Base-by-base conservation (phyloP, 2,329 filamentous ascomycete genomes). In the Clarireedia paspali region DNA sequence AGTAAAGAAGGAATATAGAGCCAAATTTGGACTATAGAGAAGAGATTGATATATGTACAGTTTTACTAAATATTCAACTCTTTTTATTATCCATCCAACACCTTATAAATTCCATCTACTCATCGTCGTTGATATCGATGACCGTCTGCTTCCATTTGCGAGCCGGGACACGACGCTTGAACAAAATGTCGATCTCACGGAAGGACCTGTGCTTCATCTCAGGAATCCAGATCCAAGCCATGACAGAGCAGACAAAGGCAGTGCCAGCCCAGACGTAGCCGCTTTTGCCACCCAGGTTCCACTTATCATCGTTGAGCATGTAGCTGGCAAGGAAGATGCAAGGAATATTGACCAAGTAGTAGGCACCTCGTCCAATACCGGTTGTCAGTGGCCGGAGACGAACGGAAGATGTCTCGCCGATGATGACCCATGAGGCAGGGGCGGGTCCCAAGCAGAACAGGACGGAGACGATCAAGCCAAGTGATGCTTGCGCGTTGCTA, bases 301-400 rank as follows among this genome's bases (percentile, higher is more conserved):
- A 42, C 69, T 70, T 56, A n/a, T 3, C 53, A 47, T 56, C 60
- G 75, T 84, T 84, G 60, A 84, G 80, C 78, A 84, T 81, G 64
- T 77, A 82, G 60, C 74, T 79, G 6, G 74, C 68, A 9, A 83
- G 75, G 77, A 82, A 85, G 66, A 86, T 86, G 64, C 80, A 84
- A 63, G 83, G 82, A 67, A 86, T 85, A 57, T 86, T 78, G 59
- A 83, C 72, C 5, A 83, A 63, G 70, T 87, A 86, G 75, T 87
- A 87, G 12, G 74, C 71, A 53, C 71, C 83, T 66, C 83, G 82
- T 66, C 83, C 83, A 50, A 85, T 70, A 69, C 82, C 83, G 24
- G 83, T 86, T 3, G 80, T 86, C n/a, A 86, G 71, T 47, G 83
- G 80, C 48, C 83, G 70, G 30, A 87, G 82, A 59, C 83, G 82